phyloP scores from a whole-genome alignment of 2,329 filamentous ascomycete species.

The Aspergillus oerlinghausenensis region DNA sequence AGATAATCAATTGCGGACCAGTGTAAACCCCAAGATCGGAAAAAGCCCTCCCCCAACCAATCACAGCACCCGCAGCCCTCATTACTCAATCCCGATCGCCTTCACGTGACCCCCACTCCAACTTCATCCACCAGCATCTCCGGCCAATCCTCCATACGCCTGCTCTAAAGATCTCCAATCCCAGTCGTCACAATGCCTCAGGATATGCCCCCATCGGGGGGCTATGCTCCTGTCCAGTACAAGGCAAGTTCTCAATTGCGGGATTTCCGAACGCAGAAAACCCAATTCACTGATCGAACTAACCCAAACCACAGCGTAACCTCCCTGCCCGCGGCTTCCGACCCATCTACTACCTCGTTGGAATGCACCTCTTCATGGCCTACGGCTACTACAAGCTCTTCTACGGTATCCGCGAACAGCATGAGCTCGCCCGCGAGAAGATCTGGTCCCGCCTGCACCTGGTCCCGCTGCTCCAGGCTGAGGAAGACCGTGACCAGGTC shows the following conservation, averaged over 20 bases:
- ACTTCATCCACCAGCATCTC: constrained; percentile 24
- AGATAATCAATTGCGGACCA: neutral
- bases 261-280: constrained; percentile 1
- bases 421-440: constrained; percentile 93
- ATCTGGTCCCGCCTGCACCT: constrained; percentile 97
- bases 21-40: constrained; percentile 4
- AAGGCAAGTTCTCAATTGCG: constrained; percentile 58
- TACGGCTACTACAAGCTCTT: constrained; percentile 89
- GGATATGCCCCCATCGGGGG: constrained; percentile 93
- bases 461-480: constrained; percentile 88
- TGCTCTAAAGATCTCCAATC: constrained; percentile 4
- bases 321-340: constrained; percentile 86
- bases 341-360: constrained; percentile 71
- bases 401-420: constrained; percentile 80
- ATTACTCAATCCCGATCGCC: constrained; percentile 22
- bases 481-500: constrained; percentile 94
- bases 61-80: constrained; percentile 20
- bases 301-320: constrained; percentile 63
- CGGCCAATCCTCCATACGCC: constrained; percentile 5
- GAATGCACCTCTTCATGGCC: constrained; percentile 71
- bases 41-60: constrained; percentile 20
- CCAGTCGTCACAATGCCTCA: constrained; percentile 68
- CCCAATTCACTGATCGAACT: constrained; percentile 3
- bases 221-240: constrained; percentile 96
- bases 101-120: constrained; percentile 27